Conservation (phyloP, 1,284 basidiomycete genomes). For the Moesziomyces globuligerus region DNA sequence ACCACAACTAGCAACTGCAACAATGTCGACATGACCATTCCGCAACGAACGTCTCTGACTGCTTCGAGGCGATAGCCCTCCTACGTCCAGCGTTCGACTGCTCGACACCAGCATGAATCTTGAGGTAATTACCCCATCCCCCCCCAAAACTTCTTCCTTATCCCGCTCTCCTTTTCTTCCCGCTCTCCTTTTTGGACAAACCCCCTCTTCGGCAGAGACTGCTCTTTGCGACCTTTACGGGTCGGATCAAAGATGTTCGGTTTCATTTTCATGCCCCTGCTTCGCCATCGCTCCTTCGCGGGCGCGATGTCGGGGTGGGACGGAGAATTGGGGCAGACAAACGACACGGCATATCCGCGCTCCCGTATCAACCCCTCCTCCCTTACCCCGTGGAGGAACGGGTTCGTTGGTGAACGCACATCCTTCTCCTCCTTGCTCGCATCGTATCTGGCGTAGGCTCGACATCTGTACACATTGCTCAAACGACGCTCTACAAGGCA, state of each 20-base stretch:
- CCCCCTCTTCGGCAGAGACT: constrained; percentile 49
- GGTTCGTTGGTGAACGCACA: constrained; percentile 49
- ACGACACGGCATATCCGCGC: constrained; percentile 36
- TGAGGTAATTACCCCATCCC: background rate
- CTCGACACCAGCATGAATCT: background rate
- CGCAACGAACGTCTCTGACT: background rate
- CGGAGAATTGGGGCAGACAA: constrained; percentile 46
- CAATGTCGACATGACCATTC: no score
- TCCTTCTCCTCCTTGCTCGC: constrained; percentile 2
- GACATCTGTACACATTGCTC: background rate
- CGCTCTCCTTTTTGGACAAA: background rate
- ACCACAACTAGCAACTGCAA: no score
- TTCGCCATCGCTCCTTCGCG: background rate
- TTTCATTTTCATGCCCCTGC: constrained; percentile 31
- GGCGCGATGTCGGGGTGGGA: constrained; percentile 1
- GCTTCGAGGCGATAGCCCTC: no score
- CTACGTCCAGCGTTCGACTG: background rate
- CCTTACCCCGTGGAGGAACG: constrained; percentile 43
- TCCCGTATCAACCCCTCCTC: constrained; percentile 49
- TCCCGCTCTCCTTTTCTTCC: background rate
- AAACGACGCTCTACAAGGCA: background rate
- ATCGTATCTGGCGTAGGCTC: no score
- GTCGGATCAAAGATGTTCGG: constrained; percentile 44
- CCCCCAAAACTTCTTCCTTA: background rate
- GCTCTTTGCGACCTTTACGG: constrained; percentile 34